Evolutionary conservation across 1,139 yeast species (phyloP).

Genomic region (Lodderomyces jiufengensis): DNA sequence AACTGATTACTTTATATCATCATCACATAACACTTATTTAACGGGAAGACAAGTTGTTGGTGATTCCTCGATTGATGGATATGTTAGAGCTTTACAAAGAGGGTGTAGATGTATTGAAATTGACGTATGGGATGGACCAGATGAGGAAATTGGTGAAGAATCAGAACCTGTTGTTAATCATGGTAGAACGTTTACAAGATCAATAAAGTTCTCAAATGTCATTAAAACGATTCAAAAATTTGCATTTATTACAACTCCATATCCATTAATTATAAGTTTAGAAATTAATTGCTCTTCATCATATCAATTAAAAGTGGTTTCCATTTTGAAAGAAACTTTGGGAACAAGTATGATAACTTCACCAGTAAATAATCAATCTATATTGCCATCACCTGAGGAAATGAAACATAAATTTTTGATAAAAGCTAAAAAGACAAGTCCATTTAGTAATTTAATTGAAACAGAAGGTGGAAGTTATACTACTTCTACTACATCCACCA

Average conservation of each 20-base stretch:
- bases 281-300: conserved; percentile 74
- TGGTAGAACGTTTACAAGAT: conserved; percentile 77
- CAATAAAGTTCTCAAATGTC: conserved; percentile 68
- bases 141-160: not conserved
- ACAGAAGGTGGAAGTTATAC: conserved; percentile 23
- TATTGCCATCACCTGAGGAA: conserved; percentile 69
- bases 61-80: conserved; percentile 87
- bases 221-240: conserved; percentile 70
- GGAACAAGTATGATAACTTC: conserved; percentile 54
- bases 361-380: conserved; percentile 28
- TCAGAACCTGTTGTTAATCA: conserved; percentile 86
- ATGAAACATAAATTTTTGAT: conserved; percentile 67
- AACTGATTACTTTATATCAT: conserved; percentile 82
- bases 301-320: conserved; percentile 59
- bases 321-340: conserved; percentile 50
- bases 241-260: conserved; percentile 80
- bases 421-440: conserved; percentile 65
- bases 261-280: conserved; percentile 81
- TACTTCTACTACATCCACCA: conserved; percentile 32
- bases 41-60: conserved; percentile 90
- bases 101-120: conserved; percentile 94
- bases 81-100: conserved; percentile 80
- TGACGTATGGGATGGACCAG: conserved; percentile 89
- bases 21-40: conserved; percentile 92
- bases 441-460: conserved; percentile 17